Base-by-base conservation (phyloP, 306 rosid genomes). In the Vigna unguiculata region DNA sequence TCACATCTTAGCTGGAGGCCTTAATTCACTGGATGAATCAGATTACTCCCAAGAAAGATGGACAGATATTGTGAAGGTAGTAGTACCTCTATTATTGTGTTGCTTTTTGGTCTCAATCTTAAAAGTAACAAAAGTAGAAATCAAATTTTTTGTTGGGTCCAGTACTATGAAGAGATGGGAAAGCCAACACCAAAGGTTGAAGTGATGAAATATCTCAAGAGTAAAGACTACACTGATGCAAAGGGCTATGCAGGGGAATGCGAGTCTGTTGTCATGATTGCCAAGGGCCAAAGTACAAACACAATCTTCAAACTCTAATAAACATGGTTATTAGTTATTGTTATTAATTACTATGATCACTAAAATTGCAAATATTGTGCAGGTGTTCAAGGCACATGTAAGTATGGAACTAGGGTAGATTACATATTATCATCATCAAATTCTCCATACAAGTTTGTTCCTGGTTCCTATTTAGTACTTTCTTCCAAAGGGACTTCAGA, bases 401-500 rank as follows among this genome's bases (percentile, higher is more conserved):
- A 96, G 80, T 96, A 96, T 28, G 99, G 99, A 76, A 96, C 99
- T 25, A 77, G 99, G 43, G 97, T 96, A 20, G 99, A 96, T 58
- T 96, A 96, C 87, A 76, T 96, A 77, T 73, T 96, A 81, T 86
- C 93, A 65, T 96, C 99, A 2, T 83, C 92, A 22, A 80, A 87
- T 76, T 88, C 91, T 22, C 80, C 82, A 0, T 92, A 80, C 77
- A 82, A 92, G 83, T 92, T 91, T 77, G 97, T 91, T 71, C 93
- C 97, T 0, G 97, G 97, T 57, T 92, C 99, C 43, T 95, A 95
- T 82, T 85, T 90, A 10, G 98, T 95, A 38, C 81, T 84, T 52
- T 95, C 98, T n/a, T 95, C 98, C 45, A 92, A 95, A 84, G 97
- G 98, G 58, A 95, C 97, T 54, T 96, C 99, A 38, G 97, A 96